Base-by-base conservation (phyloP, 495 filamentous ascomycete genomes). In the Aspergillus taichungensis region DNA sequence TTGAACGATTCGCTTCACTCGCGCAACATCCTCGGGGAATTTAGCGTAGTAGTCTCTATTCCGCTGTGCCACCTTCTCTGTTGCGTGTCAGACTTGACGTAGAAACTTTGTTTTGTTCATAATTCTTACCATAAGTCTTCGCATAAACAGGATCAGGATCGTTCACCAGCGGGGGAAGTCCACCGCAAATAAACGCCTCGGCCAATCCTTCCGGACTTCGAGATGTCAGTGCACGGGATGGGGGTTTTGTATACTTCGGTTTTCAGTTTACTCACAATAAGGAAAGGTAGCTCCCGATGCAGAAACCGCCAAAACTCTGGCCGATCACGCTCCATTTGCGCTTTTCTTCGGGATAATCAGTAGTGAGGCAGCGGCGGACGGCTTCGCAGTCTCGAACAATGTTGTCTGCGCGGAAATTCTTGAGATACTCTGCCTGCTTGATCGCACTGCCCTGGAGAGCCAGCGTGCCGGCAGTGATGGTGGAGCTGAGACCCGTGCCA, bases 281-380 rank as follows among this genome's bases (percentile, higher is more conserved):
- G 11, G 85, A 92, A 8, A 97, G 72, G 62, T 95, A 97, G 24
- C 82, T 84, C 11, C 84, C 69, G 6, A 72, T 69, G 46, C 85
- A 90, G 63, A 95, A 95, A 1, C 91, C 92, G 29, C 92, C 91
- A 58, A 92, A 97, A 13, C 83, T 88, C 64, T 96, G 91, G 8
- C 92, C 92, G 38, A 94, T 79, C 30, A 87, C 71, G 34, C 68
- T 81, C 91, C 92, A 96, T 64, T 84, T 84, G 54, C 79, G 76
- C 55, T 85, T 79, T 11, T 82, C 79, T 13, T 73, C 67, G 0
- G 85, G 82, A 37, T 80, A 85, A 13, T 84, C 78, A 4, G 70
- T 63, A 0, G 83, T 90, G 47, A 97, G 67, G 28, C 69, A 79
- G 42, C 80, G 71, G 1, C 91, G 76, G 13, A 97, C 78, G 8